Percentiles rank a stretch among this genome's conserved stretches.
Evolutionary conservation across 2,329 filamentous ascomycete species (phyloP).

Genomic region (Aspergillus brasiliensis): DNA sequence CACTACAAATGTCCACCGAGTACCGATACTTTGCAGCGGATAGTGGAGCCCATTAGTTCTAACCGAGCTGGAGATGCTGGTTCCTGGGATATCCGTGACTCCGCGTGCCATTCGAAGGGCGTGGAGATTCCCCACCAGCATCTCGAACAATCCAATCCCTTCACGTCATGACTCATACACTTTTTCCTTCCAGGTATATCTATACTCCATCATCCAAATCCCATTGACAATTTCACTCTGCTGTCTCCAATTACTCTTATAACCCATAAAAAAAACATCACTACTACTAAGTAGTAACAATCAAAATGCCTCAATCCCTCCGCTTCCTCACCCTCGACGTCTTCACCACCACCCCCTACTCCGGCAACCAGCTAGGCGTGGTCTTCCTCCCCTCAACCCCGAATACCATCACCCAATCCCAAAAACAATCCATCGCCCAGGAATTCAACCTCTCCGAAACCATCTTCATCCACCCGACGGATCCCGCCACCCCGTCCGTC

Average conservation of each 20-base stretch:
- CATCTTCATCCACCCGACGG: constrained; percentile 52
- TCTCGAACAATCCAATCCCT: not conserved
- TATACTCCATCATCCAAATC: not conserved
- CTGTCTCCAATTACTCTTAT: too few species aligned
- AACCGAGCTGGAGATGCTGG: not conserved
- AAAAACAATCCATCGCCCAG: constrained; percentile 56
- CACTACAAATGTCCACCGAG: too few species aligned
- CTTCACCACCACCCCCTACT: constrained; percentile 45
- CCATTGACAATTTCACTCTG: too few species aligned
- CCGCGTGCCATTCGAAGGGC: not conserved
- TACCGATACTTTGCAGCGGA: too few species aligned
- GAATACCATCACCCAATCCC: constrained; percentile 45
- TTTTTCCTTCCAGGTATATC: not conserved
- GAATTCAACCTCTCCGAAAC: constrained; percentile 64
- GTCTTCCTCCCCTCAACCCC: constrained; percentile 45
- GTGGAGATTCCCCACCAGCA: not conserved
- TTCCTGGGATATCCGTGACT: not conserved
- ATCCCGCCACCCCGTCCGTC: constrained; percentile 10
- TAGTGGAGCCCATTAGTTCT: not conserved
- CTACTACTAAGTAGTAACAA: too few species aligned
- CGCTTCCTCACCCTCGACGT: constrained; percentile 37
- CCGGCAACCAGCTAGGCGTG: constrained; percentile 60
- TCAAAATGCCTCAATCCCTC: not conserved
- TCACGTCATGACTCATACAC: not conserved
- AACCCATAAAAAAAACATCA: not conserved